A percentile compares a stretch with the other conserved stretches of the same genome.
Conservation (phyloP, 108 stramenopile genomes). For the Nannochloropsis salina region DNA sequence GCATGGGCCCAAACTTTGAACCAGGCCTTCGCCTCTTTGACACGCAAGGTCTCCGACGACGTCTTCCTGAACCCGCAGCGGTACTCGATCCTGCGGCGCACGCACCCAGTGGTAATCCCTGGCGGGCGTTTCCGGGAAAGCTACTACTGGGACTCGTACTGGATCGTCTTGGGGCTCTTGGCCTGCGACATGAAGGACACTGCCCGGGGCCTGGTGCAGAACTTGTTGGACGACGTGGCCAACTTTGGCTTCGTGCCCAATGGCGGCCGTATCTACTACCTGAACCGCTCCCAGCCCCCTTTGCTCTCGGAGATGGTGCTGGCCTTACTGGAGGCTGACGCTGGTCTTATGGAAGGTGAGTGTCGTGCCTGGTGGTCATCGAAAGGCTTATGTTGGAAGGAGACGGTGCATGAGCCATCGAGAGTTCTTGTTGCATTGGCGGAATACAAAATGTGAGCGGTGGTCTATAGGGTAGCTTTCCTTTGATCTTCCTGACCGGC, state of each 20-base stretch:
- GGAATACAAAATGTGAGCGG: too few relatives aligned
- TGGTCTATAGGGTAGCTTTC: too few relatives aligned
- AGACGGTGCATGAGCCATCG: too few relatives aligned
- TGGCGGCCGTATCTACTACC: constrained; percentile 56
- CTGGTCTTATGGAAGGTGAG: background rate
- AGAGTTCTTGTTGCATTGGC: too few relatives aligned
- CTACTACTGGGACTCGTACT: constrained; percentile 61
- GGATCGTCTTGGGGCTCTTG: constrained; percentile 54
- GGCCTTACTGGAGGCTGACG: constrained; percentile 9
- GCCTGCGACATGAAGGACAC: constrained; percentile 30
- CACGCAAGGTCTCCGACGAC: constrained; percentile 22
- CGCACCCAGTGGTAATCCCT: constrained; percentile 37
- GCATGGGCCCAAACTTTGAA: constrained; percentile 36
- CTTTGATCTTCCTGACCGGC: too few relatives aligned
- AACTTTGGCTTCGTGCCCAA: constrained; percentile 43
- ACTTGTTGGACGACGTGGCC: constrained; percentile 14
- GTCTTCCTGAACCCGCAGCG: constrained; percentile 31
- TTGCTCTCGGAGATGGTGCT: constrained; percentile 42
- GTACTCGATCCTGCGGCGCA: constrained; percentile 37
- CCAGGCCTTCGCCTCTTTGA: constrained; percentile 28
- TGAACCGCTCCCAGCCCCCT: constrained; percentile 49
- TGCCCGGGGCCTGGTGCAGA: constrained; percentile 23
- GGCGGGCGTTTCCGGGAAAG: constrained; percentile 54
- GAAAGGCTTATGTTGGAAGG: background rate
- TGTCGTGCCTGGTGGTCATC: constrained; percentile 24